phyloP scores from a whole-genome alignment of 148 eudicot genomes.

The Spergularia bocconei region DNA sequence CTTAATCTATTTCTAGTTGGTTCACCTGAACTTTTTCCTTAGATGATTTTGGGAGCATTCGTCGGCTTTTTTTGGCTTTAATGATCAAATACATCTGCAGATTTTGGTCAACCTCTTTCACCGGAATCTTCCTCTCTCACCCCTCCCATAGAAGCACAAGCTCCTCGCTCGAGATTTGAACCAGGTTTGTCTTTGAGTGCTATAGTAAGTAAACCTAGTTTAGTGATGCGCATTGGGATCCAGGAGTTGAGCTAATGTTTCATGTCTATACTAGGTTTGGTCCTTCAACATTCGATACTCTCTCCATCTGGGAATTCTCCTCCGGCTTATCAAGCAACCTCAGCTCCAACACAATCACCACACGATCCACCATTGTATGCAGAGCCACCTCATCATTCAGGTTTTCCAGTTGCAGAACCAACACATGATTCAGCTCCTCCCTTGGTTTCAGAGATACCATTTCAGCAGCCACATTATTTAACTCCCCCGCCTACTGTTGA shows the following conservation, averaged over 20 bases:
- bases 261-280: slow-evolving; percentile 20
- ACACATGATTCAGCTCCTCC: slow-evolving; percentile 16
- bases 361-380: slow-evolving; percentile 16
- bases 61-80: background rate
- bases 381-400: slow-evolving; percentile 14
- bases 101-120: slow-evolving; percentile 19
- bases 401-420: slow-evolving; percentile 6
- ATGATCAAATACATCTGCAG: slow-evolving; percentile 20
- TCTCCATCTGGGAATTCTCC: slow-evolving; percentile 23
- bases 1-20: background rate
- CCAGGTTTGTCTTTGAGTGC: slow-evolving; percentile 18
- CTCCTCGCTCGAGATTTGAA: slow-evolving; percentile 7
- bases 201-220: slow-evolving; percentile 10
- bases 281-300: slow-evolving; percentile 14
- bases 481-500: slow-evolving; percentile 14
- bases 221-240: background rate
- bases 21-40: background rate
- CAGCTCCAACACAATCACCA: slow-evolving; percentile 7
- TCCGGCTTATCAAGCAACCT: slow-evolving; percentile 11
- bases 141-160: slow-evolving; percentile 23
- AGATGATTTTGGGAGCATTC: background rate
- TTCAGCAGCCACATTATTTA: background rate
- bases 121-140: slow-evolving; percentile 13
- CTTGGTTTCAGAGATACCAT: background rate
- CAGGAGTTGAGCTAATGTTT: slow-evolving; percentile 2